These are phyloP conservation scores for Cyclostephanos tholiformis DNA, from an alignment of 108 stramenopile genomes.

Conservation along the genomic window DNA sequence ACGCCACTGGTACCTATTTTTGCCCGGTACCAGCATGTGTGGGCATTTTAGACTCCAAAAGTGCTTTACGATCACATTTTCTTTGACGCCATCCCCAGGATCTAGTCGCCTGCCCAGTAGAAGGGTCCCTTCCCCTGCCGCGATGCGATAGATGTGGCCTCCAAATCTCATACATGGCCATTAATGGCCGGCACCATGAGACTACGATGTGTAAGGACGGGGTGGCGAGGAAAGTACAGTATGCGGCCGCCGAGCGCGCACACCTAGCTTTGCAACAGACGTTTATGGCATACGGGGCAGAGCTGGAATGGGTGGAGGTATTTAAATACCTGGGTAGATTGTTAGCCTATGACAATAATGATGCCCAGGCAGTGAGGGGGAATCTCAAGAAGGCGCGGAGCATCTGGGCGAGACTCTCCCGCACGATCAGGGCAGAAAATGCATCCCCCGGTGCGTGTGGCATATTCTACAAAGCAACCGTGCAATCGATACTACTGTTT, in stretches of 20 bases:
- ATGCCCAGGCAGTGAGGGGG: constrained; percentile 17
- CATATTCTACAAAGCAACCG: constrained; percentile 28
- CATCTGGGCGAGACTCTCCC: constrained; percentile 15
- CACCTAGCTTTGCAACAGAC: not conserved
- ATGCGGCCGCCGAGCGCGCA: constrained; percentile 3
- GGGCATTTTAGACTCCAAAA: too few species aligned
- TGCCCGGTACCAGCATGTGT: too few species aligned
- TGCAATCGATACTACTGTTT: constrained; percentile 34
- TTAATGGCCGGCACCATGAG: not conserved
- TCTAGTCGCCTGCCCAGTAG: too few species aligned
- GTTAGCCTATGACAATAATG: constrained; percentile 18
- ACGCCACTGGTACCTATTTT: too few species aligned
- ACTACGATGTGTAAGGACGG: not conserved
- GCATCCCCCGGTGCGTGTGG: constrained; percentile 15
- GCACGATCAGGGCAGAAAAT: constrained; percentile 15
- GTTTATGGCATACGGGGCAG: not conserved
- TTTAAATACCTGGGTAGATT: constrained; percentile 38
- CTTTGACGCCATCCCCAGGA: too few species aligned
- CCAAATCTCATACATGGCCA: too few species aligned
- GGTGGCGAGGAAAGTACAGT: not conserved
- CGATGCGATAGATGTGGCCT: too few species aligned
- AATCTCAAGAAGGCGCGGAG: constrained; percentile 16
- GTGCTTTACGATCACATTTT: too few species aligned
- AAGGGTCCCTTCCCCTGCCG: too few species aligned
- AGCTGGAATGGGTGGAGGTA: constrained; percentile 25